Conservation (phyloP, 2,329 filamentous ascomycete genomes). For the Metarhizium album region DNA sequence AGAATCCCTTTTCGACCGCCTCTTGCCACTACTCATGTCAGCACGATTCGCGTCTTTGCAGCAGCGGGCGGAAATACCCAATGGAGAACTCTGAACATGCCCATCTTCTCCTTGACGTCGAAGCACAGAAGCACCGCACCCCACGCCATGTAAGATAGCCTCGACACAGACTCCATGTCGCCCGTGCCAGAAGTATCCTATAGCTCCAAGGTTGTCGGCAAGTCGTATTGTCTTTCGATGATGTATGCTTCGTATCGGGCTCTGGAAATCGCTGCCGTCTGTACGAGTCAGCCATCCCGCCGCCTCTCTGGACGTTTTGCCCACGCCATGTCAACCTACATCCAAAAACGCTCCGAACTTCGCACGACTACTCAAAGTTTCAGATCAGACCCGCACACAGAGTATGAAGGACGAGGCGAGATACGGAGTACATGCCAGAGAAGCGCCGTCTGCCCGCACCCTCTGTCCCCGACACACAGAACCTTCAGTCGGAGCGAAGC, state of each 20-base stretch:
- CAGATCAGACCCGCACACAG: not conserved
- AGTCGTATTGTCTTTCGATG: slow-evolving; percentile 15
- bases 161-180: slow-evolving; percentile 24
- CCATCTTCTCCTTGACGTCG: slow-evolving; percentile 23
- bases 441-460: slow-evolving; percentile 26
- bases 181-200: slow-evolving; percentile 30
- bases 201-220: slow-evolving; percentile 21
- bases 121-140: slow-evolving; percentile 29
- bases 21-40: slow-evolving; percentile 15
- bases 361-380: slow-evolving; percentile 18
- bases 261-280: slow-evolving; percentile 22
- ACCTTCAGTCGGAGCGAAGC: slow-evolving; percentile 19
- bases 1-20: not conserved
- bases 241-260: slow-evolving; percentile 26
- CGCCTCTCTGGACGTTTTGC: not conserved
- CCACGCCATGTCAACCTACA: slow-evolving; percentile 13
- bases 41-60: not conserved
- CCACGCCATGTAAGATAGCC: slow-evolving; percentile 25
- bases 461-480: slow-evolving; percentile 24
- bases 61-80: slow-evolving; percentile 19
- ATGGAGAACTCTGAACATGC: slow-evolving; percentile 22
- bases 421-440: slow-evolving; percentile 21
- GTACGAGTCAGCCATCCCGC: not conserved
- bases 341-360: slow-evolving; percentile 28
- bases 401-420: not conserved